Evolutionary conservation across 768 basidiomycete genomes (phyloP).

Genomic region (Psilocybe sp.): DNA sequence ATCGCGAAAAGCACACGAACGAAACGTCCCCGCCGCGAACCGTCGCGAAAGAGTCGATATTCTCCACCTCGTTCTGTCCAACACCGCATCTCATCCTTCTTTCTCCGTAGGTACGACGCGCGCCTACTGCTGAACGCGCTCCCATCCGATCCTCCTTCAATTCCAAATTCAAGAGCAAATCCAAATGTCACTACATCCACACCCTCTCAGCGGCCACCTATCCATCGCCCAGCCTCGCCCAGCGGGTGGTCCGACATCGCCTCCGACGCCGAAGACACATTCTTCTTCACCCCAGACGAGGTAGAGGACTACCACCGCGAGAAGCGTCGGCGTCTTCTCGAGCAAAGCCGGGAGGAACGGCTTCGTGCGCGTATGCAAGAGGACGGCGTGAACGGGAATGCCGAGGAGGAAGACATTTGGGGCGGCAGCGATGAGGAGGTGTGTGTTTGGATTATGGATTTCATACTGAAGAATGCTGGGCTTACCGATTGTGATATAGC

Average conservation of each 20-base stretch:
- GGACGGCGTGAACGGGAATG: constrained; percentile 33
- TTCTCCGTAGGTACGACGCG: constrained; percentile 67
- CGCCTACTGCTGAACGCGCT: constrained; percentile 68
- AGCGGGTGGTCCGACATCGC: constrained; percentile 83
- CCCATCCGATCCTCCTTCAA: constrained; percentile 10
- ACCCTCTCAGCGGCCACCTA: not conserved
- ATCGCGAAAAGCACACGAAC: too few relatives aligned
- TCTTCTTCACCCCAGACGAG: constrained; percentile 72
- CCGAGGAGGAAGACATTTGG: constrained; percentile 48
- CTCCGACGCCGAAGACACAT: constrained; percentile 83
- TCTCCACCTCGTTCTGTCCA: constrained; percentile 12
- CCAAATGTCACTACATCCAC: not conserved
- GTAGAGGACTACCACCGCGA: constrained; percentile 62
- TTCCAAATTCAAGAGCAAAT: not conserved
- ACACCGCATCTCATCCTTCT: constrained; percentile 8
- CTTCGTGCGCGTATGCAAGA: constrained; percentile 51
- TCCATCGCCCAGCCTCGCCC: constrained; percentile 36
- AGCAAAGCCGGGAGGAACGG: constrained; percentile 62
- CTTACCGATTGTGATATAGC: constrained; percentile 33
- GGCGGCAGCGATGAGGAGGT: constrained; percentile 74
- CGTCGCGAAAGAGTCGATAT: constrained; percentile 21
- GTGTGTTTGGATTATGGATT: too few relatives aligned
- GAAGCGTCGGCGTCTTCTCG: constrained; percentile 63
- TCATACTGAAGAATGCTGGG: too few relatives aligned
- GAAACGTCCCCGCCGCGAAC: not conserved